These are phyloP conservation scores for Stachybotrys chlorohalonatus DNA, from an alignment of 2,329 filamentous ascomycete species.

Conservation along the genomic window DNA sequence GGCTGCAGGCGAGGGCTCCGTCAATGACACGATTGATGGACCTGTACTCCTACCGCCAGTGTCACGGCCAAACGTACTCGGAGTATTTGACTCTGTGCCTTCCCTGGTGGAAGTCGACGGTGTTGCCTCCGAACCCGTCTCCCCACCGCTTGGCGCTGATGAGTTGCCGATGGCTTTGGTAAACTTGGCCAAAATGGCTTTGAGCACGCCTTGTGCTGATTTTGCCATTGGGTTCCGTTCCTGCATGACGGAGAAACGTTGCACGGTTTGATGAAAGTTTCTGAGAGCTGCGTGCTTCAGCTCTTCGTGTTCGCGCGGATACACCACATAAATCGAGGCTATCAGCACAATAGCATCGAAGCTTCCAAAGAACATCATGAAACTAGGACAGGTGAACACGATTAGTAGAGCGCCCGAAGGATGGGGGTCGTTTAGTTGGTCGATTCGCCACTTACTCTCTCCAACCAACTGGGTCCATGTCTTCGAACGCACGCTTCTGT, in stretches of 20 bases:
- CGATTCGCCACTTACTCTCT: constrained; percentile 19
- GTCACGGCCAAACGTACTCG: background rate
- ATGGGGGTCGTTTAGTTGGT: background rate
- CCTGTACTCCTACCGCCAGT: constrained; percentile 2
- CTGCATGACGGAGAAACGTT: constrained; percentile 48
- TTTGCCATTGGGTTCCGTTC: constrained; percentile 43
- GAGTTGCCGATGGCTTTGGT: constrained; percentile 35
- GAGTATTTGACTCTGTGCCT: too few species aligned
- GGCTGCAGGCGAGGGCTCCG: background rate
- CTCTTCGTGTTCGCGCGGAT: constrained; percentile 45
- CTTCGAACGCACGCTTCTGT: constrained; percentile 40
- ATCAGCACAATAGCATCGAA: constrained; percentile 56
- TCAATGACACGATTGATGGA: background rate
- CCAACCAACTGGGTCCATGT: constrained; percentile 40
- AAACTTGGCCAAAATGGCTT: constrained; percentile 44
- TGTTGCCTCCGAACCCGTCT: constrained; percentile 5
- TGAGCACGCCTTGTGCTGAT: constrained; percentile 44
- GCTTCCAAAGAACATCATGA: constrained; percentile 51
- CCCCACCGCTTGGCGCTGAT: constrained; percentile 8
- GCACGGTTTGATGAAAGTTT: constrained; percentile 51
- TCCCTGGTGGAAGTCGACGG: constrained; percentile 1
- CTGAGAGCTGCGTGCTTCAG: constrained; percentile 37
- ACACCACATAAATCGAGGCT: constrained; percentile 51
- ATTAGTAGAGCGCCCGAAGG: background rate
- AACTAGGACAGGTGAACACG: constrained; percentile 18